Conservation (phyloP, 1,139 yeast species). For the Pichia sp. region DNA sequence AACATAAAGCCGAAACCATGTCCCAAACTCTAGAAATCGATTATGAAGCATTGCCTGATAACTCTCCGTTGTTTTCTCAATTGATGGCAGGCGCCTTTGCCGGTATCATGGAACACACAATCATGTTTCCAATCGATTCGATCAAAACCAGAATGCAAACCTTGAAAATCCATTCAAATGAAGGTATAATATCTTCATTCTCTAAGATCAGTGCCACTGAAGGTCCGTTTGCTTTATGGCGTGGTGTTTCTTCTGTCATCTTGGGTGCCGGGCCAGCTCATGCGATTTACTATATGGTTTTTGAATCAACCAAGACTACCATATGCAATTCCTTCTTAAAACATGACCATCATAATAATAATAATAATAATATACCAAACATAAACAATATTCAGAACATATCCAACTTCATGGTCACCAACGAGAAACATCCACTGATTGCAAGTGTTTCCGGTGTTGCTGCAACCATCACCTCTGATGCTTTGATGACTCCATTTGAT, state of each 20-base stretch:
- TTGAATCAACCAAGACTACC: constrained; percentile 72
- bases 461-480: constrained; percentile 90
- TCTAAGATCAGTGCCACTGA: constrained; percentile 78
- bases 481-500: constrained; percentile 96
- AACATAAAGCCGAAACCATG: constrained; percentile 1
- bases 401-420: constrained; percentile 36
- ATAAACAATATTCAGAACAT: constrained; percentile 13
- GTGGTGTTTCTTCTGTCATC: constrained; percentile 89
- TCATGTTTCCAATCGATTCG: constrained; percentile 95
- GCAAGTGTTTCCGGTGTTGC: constrained; percentile 90
- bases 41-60: constrained; percentile 87
- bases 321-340: constrained; percentile 31
- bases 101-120: constrained; percentile 96
- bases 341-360: neutral
- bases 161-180: constrained; percentile 30
- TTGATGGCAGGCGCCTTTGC: constrained; percentile 94
- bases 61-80: constrained; percentile 78
- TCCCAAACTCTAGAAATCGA: constrained; percentile 46
- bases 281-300: constrained; percentile 95
- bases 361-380: constrained; percentile 6
- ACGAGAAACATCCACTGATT: constrained; percentile 69
- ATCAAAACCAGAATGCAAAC: constrained; percentile 95
- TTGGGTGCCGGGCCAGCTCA: constrained; percentile 99
- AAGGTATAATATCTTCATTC: constrained; percentile 51
- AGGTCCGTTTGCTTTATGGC: constrained; percentile 86